A percentile compares a stretch with the other conserved stretches of the same genome.
Evolutionary conservation across 2,329 filamentous ascomycete genomes (phyloP).

Genomic region (Penicillium nordicum): DNA sequence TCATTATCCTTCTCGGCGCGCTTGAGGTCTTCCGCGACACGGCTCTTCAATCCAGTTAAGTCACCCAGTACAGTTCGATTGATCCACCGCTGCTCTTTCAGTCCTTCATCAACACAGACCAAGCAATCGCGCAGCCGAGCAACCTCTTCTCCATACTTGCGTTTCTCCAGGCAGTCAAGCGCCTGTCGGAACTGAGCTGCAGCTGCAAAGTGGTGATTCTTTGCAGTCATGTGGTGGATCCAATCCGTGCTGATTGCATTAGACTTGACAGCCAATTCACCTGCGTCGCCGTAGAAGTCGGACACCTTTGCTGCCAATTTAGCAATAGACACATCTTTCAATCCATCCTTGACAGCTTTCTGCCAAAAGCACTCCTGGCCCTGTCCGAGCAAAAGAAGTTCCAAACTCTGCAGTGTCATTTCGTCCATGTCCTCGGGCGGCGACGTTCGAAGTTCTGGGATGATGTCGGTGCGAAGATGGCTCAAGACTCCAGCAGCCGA

Average conservation of each 20-base stretch:
- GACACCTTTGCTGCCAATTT: slow-evolving; percentile 88
- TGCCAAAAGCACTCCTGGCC: slow-evolving; percentile 98
- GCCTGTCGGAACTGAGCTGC: slow-evolving; percentile 92
- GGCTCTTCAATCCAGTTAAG: slow-evolving; percentile 74
- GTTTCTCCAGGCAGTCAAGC: slow-evolving; percentile 86
- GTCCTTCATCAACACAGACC: slow-evolving; percentile 75
- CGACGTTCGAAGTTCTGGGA: slow-evolving; percentile 77
- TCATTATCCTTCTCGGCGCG: slow-evolving; percentile 95
- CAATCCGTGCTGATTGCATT: slow-evolving; percentile 87
- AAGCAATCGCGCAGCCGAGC: slow-evolving; percentile 80
- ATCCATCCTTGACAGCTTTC: slow-evolving; percentile 87
- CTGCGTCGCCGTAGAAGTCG: slow-evolving; percentile 80
- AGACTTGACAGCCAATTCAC: slow-evolving; percentile 82
- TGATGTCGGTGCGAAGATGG: slow-evolving; percentile 70
- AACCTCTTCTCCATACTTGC: slow-evolving; percentile 92
- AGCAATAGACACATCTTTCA: slow-evolving; percentile 89
- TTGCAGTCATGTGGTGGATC: slow-evolving; percentile 97
- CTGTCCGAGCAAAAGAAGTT: slow-evolving; percentile 82
- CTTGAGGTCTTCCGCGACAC: slow-evolving; percentile 82
- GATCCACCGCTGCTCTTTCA: slow-evolving; percentile 79
- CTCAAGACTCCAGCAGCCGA: slow-evolving; percentile 78
- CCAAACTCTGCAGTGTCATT: slow-evolving; percentile 76
- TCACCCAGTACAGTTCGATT: slow-evolving; percentile 79
- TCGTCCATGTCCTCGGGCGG: slow-evolving; percentile 96
- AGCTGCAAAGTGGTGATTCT: slow-evolving; percentile 94